These are phyloP conservation scores for Scenedesmus sp. DNA, from an alignment of 163 green algal species.

Conservation along the genomic window DNA sequence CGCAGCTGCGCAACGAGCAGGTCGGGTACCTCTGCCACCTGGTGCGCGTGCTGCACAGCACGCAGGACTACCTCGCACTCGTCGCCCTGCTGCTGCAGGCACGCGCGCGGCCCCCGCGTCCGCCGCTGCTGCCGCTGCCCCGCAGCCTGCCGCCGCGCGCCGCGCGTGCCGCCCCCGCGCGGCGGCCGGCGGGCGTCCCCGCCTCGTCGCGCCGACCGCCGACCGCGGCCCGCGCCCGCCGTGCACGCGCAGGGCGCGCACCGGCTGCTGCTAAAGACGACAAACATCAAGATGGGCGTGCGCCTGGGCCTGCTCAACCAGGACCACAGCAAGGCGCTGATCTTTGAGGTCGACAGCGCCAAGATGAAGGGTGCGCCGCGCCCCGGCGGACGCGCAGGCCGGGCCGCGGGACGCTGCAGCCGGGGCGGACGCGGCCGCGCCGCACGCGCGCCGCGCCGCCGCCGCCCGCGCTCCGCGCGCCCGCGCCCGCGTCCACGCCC, in stretches of 20 bases:
- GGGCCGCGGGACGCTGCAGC: background rate
- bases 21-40: constrained; percentile 64
- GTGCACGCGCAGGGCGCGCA: constrained; percentile 55
- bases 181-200: too few species aligned
- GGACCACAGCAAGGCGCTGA: constrained; percentile 60
- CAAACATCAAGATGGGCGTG: constrained; percentile 69
- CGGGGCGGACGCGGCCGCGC: background rate
- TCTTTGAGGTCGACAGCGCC: constrained; percentile 64
- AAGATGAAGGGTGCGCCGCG: constrained; percentile 31
- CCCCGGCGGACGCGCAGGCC: too few species aligned
- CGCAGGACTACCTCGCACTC: constrained; percentile 59
- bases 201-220: too few species aligned
- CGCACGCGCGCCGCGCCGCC: background rate
- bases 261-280: constrained; percentile 65
- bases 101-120: too few species aligned
- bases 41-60: constrained; percentile 59
- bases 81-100: constrained; percentile 47
- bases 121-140: too few species aligned
- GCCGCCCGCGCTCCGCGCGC: background rate
- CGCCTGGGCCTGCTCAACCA: constrained; percentile 61
- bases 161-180: too few species aligned
- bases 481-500: background rate
- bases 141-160: too few species aligned
- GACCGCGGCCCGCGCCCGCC: background rate
- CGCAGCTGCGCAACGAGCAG: constrained; percentile 67